Percentiles rank a stretch among this genome's conserved stretches.
Evolutionary conservation across 2,329 filamentous ascomycete species (phyloP).

Genomic region (Alternaria sp.): DNA sequence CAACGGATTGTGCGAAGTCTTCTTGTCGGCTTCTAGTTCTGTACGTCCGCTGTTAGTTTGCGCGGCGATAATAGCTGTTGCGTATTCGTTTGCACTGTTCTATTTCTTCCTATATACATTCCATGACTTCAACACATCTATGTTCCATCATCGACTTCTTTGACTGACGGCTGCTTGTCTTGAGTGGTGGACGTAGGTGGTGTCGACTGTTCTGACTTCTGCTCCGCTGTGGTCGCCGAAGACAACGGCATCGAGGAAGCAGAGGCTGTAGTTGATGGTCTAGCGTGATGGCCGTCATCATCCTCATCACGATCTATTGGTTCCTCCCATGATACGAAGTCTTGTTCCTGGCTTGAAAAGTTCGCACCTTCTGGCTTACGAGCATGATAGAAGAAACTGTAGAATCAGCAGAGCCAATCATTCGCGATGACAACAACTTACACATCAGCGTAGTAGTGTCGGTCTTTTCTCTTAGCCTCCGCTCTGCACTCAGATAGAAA

Average conservation of each 20-base stretch:
- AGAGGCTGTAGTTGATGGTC: neutral
- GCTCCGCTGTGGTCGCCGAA: neutral
- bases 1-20: too few species aligned
- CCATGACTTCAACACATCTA: neutral
- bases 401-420: slow-evolving; percentile 1
- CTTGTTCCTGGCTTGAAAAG: slow-evolving; percentile 1
- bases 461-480: slow-evolving; percentile 35
- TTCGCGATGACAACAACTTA: slow-evolving; percentile 13
- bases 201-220: neutral
- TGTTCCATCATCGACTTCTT: neutral
- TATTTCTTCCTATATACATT: neutral
- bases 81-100: neutral
- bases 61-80: too few species aligned
- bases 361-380: slow-evolving; percentile 25
- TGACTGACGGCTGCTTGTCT: neutral
- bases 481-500: slow-evolving; percentile 38
- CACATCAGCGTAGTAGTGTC: slow-evolving; percentile 39
- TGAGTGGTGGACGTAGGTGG: neutral
- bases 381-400: slow-evolving; percentile 38
- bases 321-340: slow-evolving; percentile 32
- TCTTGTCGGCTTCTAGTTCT: neutral
- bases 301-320: slow-evolving; percentile 34
- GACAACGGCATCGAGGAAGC: neutral
- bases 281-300: neutral
- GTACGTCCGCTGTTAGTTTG: neutral